phyloP scores from a whole-genome alignment of 768 basidiomycete species.

The Psilocybe subaeruginosa region DNA sequence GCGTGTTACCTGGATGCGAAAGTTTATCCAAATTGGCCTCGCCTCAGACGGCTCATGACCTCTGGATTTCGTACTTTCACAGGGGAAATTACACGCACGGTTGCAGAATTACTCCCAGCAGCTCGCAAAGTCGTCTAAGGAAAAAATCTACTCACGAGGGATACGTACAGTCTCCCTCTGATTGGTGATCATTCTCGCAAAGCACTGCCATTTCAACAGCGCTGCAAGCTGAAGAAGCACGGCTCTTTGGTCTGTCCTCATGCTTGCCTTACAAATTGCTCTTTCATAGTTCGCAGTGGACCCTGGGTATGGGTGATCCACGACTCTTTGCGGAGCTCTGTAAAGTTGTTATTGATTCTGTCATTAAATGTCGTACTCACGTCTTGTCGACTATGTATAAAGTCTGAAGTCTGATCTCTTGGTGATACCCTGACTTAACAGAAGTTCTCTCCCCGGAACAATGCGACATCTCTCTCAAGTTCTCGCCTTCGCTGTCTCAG shows the following conservation, averaged over 20 bases:
- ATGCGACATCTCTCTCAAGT: slow-evolving; percentile 11
- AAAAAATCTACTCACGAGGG: neutral
- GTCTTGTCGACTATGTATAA: slow-evolving; percentile 7
- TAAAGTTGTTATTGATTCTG: neutral
- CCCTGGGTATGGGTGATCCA: neutral
- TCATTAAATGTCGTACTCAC: neutral
- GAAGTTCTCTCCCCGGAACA: neutral
- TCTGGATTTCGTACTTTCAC: neutral
- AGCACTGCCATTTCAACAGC: neutral
- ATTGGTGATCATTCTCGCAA: neutral
- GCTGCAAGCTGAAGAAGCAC: no score
- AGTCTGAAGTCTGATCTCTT: neutral
- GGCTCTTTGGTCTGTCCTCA: neutral
- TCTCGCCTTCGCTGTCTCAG: slow-evolving; percentile 8
- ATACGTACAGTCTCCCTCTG: neutral
- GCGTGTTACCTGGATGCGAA: neutral
- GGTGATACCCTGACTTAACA: neutral
- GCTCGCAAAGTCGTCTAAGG: neutral
- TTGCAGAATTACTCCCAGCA: neutral
- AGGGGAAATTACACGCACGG: neutral
- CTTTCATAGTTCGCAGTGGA: neutral
- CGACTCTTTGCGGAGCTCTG: neutral
- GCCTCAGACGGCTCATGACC: neutral
- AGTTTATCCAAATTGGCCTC: no score
- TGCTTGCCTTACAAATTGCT: neutral